A percentile compares a stretch with the other conserved stretches of the same genome.
Evolutionary conservation across 306 rosid genomes (phyloP).

Genomic region (Cucurbita ficifolia): DNA sequence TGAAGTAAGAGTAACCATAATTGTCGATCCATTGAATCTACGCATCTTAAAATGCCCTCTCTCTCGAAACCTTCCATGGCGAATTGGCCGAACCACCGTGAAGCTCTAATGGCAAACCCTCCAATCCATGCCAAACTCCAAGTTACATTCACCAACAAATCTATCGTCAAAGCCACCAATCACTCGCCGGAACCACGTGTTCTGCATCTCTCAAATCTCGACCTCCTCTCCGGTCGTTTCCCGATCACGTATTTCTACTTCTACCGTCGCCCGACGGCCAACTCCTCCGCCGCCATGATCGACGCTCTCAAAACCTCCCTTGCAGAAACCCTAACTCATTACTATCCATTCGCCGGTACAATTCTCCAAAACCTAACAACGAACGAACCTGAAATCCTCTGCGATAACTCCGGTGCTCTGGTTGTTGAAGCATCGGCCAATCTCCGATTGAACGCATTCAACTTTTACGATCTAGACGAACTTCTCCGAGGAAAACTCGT

Average conservation of each 20-base stretch:
- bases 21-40: not conserved
- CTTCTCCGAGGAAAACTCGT: slow-evolving; percentile 38
- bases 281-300: slow-evolving; percentile 7
- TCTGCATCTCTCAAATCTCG: slow-evolving; percentile 60
- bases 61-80: not conserved
- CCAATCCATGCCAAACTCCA: slow-evolving; percentile 14
- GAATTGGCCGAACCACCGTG: not conserved
- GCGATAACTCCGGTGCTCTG: slow-evolving; percentile 60
- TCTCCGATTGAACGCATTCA: slow-evolving; percentile 24
- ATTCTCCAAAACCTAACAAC: slow-evolving; percentile 40
- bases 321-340: slow-evolving; percentile 26
- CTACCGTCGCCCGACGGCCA: slow-evolving; percentile 19
- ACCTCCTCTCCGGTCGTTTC: slow-evolving; percentile 80
- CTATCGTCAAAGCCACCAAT: slow-evolving; percentile 37
- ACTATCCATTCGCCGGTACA: slow-evolving; percentile 58
- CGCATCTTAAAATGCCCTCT: not conserved
- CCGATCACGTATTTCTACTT: slow-evolving; percentile 76
- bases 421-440: slow-evolving; percentile 41
- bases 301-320: slow-evolving; percentile 44
- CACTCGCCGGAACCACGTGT: slow-evolving; percentile 22
- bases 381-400: slow-evolving; percentile 56
- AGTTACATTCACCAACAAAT: slow-evolving; percentile 28
- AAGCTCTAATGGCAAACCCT: slow-evolving; percentile 4
- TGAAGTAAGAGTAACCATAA: not conserved
- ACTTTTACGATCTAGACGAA: slow-evolving; percentile 52